Evolutionary conservation across 2,329 filamentous ascomycete genomes (phyloP).

Genomic region (Hymenoscyphus occultus): DNA sequence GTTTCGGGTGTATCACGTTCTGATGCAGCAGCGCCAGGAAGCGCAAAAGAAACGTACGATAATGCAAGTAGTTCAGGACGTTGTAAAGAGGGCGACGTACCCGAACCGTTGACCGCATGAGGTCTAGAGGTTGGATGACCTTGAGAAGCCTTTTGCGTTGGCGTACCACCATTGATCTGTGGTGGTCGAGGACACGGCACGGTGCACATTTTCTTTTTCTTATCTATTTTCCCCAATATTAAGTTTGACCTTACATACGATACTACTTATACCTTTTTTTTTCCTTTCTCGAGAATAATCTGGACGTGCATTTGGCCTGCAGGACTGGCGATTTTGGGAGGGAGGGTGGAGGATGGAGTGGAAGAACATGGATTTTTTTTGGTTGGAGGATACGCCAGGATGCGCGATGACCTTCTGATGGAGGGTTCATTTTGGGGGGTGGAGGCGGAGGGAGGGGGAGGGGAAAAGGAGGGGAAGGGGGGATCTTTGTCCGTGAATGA

Average conservation of each 20-base stretch:
- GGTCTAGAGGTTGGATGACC: background rate
- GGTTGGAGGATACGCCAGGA: constrained; percentile 10
- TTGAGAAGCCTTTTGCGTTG: constrained; percentile 8
- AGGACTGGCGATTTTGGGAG: constrained; percentile 14
- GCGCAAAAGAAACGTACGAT: constrained; percentile 18
- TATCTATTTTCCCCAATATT: constrained; percentile 17
- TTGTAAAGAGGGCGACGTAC: background rate
- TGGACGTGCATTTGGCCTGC: constrained; percentile 20
- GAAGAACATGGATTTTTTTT: background rate
- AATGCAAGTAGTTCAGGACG: constrained; percentile 12
- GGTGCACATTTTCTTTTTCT: constrained; percentile 21
- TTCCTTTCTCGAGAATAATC: constrained; percentile 10
- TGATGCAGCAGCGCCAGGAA: constrained; percentile 23
- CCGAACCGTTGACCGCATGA: constrained; percentile 27
- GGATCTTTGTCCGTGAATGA: constrained; percentile 11
- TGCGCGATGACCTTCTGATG: constrained; percentile 19
- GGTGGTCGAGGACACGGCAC: constrained; percentile 4
- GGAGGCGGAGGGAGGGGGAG: too few relatives aligned
- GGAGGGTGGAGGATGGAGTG: background rate
- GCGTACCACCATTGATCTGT: background rate
- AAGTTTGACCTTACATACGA: constrained; percentile 14
- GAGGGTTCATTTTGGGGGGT: constrained; percentile 4
- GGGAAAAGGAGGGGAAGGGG: background rate
- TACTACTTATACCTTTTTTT: constrained; percentile 12
- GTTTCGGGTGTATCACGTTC: constrained; percentile 35